Base-by-base conservation (phyloP, 2,329 filamentous ascomycete genomes). In the Claviceps paspali region DNA sequence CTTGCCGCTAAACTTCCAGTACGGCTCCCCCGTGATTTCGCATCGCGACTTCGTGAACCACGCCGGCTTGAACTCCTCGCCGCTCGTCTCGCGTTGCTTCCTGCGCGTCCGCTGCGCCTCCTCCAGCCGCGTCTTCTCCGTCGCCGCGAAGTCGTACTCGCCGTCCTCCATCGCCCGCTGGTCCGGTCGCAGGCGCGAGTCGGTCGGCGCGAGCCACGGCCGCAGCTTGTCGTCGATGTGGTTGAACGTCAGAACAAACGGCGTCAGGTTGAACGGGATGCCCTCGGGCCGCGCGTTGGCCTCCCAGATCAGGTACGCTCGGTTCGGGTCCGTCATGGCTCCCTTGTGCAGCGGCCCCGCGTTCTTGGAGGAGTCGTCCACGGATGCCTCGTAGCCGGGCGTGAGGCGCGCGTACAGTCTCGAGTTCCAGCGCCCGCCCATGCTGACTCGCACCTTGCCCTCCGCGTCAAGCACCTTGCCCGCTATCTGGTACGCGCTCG, bases 91-190 rank as follows among this genome's bases (percentile, higher is more conserved):
- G 18, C 87, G 68, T 41, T 69, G 63, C 38, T 82, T 64, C 43
- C 91, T 65, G 41, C 79, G 78, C 8, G 79, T 76, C 41, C 91
- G 70, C 65, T 98, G 91, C 45, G 79, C 86, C 63, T 95, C 82
- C 59, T 98, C 91, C 0, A 98, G 73, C 1, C 91, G 71, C 52
- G 88, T 91, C 73, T 98, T 98, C 65, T 98, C 91, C 5, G 73
- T 74, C 0, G 88, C 91, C 1, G 91, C 91, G 41, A 91, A 69
- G 51, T 96, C 88, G 53, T 98, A 98, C 59, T 87, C 76, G n/a
- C 88, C 91, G 43, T 96, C 87, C 56, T 98, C 91, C 91, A 98
- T 98, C 2, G 91, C 91, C 9, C 91, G 73, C 63, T 98, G 91
- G 57, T 98, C 91, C 0, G 91, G 88, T 22, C 91, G 72, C 23